phyloP scores from a whole-genome alignment of 169 alveolate species.

The Eimeria brunetti region DNA sequence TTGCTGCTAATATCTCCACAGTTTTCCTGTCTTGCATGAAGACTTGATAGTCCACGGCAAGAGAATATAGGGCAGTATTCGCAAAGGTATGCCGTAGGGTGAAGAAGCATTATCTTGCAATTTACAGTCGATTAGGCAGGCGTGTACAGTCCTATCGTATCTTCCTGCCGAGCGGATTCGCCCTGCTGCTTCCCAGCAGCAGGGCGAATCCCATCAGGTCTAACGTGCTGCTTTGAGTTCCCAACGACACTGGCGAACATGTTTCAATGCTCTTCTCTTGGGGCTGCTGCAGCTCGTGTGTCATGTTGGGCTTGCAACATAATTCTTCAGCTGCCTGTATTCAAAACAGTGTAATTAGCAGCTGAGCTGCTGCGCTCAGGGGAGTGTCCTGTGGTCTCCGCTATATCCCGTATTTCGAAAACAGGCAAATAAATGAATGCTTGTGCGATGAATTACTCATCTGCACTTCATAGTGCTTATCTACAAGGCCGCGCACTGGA shows the following conservation, averaged over 20 bases:
- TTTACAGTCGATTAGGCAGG: neutral
- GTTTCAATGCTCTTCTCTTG: too few species aligned
- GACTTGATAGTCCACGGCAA: neutral
- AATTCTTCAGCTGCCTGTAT: too few species aligned
- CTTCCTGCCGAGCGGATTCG: neutral
- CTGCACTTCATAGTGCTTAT: neutral
- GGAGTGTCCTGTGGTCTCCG: too few species aligned
- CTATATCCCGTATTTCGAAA: neutral
- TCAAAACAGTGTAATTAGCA: neutral
- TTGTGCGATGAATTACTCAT: neutral
- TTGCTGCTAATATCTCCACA: constrained; percentile 5
- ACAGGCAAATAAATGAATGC: neutral
- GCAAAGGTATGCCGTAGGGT: neutral
- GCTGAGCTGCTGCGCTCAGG: neutral
- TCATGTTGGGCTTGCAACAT: too few species aligned
- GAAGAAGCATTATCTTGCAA: neutral
- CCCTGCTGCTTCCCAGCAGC: neutral
- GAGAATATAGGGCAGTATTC: neutral
- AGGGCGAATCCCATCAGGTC: neutral
- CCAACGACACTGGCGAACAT: too few species aligned
- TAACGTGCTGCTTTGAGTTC: neutral
- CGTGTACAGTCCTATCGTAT: neutral
- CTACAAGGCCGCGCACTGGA: neutral
- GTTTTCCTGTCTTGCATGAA: neutral
- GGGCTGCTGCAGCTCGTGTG: too few species aligned